These are phyloP conservation scores for Cyberlindnera bimundalis DNA, from an alignment of 805 yeast species.

Conservation along the genomic window DNA sequence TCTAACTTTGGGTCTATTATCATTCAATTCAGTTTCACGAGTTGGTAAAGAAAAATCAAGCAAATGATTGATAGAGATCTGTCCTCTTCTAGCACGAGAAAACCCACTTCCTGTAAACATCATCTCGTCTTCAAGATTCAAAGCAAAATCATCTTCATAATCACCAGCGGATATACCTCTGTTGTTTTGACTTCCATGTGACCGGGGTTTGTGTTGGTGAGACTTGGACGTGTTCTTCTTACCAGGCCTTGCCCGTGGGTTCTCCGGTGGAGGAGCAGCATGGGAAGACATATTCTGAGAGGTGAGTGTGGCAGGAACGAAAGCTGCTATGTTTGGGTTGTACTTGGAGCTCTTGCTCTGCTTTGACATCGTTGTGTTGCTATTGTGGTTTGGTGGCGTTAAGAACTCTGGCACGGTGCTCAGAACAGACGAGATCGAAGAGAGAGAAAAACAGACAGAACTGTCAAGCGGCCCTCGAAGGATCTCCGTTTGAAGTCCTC, in stretches of 20 bases:
- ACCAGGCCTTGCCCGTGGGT: conserved; percentile 8
- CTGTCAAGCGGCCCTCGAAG: too few species aligned
- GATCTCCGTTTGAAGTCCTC: too few species aligned
- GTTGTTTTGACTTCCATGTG: too few species aligned
- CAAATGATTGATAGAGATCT: conserved; percentile 59
- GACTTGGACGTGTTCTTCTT: not conserved
- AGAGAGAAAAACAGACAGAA: too few species aligned
- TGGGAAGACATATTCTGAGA: conserved; percentile 20
- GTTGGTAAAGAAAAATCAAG: conserved; percentile 54
- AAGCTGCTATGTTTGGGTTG: conserved; percentile 21
- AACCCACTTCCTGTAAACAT: conserved; percentile 29
- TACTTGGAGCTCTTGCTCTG: conserved; percentile 14
- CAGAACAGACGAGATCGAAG: too few species aligned
- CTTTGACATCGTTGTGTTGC: conserved; percentile 1
- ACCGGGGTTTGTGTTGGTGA: too few species aligned
- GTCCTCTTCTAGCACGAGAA: conserved; percentile 39
- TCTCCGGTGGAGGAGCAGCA: conserved; percentile 17
- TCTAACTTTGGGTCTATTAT: not conserved
- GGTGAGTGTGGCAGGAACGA: conserved; percentile 13
- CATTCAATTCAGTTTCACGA: conserved; percentile 27
- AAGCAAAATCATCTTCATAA: conserved; percentile 23
- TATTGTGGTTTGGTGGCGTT: not conserved
- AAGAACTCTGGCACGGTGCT: not conserved
- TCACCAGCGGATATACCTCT: too few species aligned
- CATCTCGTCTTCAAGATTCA: conserved; percentile 35